Evolutionary conservation across 176 grass and related monocot genomes (phyloP).

Genomic region (Cenchrus americanus): DNA sequence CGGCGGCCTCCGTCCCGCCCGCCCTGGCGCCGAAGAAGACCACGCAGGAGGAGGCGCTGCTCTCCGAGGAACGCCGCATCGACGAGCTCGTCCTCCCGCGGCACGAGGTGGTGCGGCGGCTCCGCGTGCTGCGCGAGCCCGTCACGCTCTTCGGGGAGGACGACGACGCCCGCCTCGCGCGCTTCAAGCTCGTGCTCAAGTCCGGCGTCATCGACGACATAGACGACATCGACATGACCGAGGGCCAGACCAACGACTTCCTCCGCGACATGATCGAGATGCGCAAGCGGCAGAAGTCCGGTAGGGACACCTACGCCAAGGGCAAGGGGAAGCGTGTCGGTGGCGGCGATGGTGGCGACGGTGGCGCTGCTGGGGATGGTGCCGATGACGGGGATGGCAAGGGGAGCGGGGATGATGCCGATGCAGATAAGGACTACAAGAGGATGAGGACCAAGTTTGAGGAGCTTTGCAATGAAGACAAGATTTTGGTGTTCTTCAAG

Average conservation of each 20-base stretch:
- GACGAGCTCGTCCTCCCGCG: constrained; percentile 66
- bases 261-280: constrained; percentile 88
- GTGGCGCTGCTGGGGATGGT: constrained; percentile 35
- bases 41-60: constrained; percentile 42
- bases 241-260: constrained; percentile 94
- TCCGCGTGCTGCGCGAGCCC: constrained; percentile 80
- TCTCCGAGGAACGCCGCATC: constrained; percentile 53
- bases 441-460: constrained; percentile 80
- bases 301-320: constrained; percentile 61
- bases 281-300: constrained; percentile 69
- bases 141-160: constrained; percentile 89
- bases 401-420: constrained; percentile 56
- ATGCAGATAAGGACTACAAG: constrained; percentile 61
- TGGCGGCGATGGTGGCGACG: constrained; percentile 37
- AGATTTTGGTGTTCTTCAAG: constrained; percentile 94
- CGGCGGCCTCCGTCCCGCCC: constrained; percentile 47
- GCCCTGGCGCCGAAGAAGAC: constrained; percentile 53
- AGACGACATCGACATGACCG: constrained; percentile 78
- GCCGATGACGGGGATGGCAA: constrained; percentile 37
- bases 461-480: constrained; percentile 83
- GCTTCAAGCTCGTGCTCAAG: constrained; percentile 74
- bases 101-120: constrained; percentile 76
- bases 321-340: constrained; percentile 50
- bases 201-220: constrained; percentile 73
- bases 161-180: constrained; percentile 64